A percentile compares a stretch with the other conserved stretches of the same genome.
These are phyloP conservation scores for Lanmaoa pseudosensibilis DNA, from an alignment of 768 basidiomycete species.

Conservation along the genomic window DNA sequence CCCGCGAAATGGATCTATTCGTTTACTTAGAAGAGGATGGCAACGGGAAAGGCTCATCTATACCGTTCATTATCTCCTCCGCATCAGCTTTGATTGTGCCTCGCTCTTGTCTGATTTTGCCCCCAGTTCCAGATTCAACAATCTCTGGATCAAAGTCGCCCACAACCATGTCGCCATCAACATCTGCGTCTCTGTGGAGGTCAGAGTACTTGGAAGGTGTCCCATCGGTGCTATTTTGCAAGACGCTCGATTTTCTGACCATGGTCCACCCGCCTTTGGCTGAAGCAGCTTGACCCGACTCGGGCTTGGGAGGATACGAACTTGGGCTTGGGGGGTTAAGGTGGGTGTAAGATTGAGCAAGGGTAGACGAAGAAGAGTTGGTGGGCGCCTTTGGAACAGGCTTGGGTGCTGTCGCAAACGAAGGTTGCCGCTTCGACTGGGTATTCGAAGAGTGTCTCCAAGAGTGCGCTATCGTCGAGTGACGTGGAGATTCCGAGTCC, in stretches of 20 bases:
- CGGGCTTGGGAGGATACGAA: slow-evolving; percentile 65
- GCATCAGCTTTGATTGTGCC: slow-evolving; percentile 62
- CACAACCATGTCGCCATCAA: slow-evolving; percentile 75
- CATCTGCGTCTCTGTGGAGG: slow-evolving; percentile 53
- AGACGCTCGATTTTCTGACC: slow-evolving; percentile 47
- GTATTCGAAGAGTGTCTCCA: slow-evolving; percentile 38
- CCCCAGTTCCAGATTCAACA: slow-evolving; percentile 30
- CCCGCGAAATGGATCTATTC: slow-evolving; percentile 59
- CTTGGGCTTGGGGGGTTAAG: slow-evolving; percentile 70
- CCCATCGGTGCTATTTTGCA: slow-evolving; percentile 26
- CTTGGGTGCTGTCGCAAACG: slow-evolving; percentile 48
- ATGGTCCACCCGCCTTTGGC: slow-evolving; percentile 77
- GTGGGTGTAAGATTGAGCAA: slow-evolving; percentile 82
- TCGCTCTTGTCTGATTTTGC: slow-evolving; percentile 47
- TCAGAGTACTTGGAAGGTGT: slow-evolving; percentile 22
- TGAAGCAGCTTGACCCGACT: slow-evolving; percentile 39
- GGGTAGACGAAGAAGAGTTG: slow-evolving; percentile 62
- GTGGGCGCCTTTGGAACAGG: slow-evolving; percentile 50
- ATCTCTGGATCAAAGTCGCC: slow-evolving; percentile 70
- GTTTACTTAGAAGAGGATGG: slow-evolving; percentile 32
- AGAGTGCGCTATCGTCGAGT: slow-evolving; percentile 48
- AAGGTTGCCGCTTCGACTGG: slow-evolving; percentile 25
- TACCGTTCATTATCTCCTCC: slow-evolving; percentile 78
- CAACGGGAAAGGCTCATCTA: slow-evolving; percentile 18
- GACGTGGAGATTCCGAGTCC: slow-evolving; percentile 70